phyloP scores from a whole-genome alignment of 306 rosid genomes.

The Cotoneaster glaucophyllus region DNA sequence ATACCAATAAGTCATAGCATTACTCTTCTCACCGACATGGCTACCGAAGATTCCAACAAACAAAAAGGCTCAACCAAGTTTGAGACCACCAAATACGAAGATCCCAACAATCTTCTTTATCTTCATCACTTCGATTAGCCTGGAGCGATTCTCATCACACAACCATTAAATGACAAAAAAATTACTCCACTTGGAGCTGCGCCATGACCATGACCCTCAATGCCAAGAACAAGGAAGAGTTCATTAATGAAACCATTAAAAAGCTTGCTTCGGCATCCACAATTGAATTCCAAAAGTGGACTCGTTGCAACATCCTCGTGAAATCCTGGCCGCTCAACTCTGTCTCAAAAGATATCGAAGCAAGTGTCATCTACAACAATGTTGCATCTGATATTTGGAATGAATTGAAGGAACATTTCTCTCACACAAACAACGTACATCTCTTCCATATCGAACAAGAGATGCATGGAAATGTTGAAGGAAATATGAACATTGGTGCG shows the following conservation, averaged over 20 bases:
- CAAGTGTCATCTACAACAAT: no score
- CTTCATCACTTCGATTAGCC: neutral
- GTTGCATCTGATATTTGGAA: neutral
- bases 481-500: no score
- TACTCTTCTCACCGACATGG: neutral
- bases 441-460: neutral
- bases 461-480: no score
- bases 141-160: neutral
- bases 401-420: neutral
- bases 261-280: fast-evolving
- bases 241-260: neutral
- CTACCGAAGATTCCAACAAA: neutral
- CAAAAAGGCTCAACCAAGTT: no score
- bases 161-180: neutral
- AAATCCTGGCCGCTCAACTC: no score
- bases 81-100: neutral
- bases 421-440: neutral
- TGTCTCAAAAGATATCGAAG: no score
- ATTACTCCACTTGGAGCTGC: neutral
- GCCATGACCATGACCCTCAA: neutral
- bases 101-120: neutral
- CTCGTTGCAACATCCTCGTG: no score
- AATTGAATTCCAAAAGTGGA: no score
- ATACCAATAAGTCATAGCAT: neutral
- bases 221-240: neutral